Base-by-base conservation (phyloP, 805 yeast species). In the Saccharomyces jurei region DNA sequence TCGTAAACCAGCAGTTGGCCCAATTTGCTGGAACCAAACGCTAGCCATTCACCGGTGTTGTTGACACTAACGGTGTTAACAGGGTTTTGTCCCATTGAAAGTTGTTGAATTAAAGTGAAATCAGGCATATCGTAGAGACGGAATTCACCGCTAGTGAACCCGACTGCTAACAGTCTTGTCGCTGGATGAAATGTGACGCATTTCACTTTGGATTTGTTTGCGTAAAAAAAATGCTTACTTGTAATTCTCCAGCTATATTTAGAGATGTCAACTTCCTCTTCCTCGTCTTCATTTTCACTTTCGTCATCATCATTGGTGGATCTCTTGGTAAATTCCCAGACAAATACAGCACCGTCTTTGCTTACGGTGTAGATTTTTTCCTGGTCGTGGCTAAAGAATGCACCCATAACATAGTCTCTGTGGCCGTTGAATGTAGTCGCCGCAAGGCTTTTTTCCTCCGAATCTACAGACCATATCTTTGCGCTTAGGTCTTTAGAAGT, bases 1-100 rank as follows among this genome's bases (percentile, higher is more conserved):
- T 94, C 99, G 76, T 96, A 94, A 0, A 94, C 99, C 54, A 94
- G 73, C 56, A 94, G 74, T 72, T 94, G 99, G n/a, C 99, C 99
- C 29, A 88, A 71, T 65, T 83, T 84, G 32, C 89, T 73, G 0
- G 97, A 90, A 4, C 99, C 99, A 70, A 94, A 88, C 0, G 97
- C 96, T 31, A 94, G 75, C 99, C 99, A 94, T 70, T 94, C 99
- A 32, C 99, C 99, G 6, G 91, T 76, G 2, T 77, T 71, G 68
- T 92, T 94, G 41, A 94, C 80, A 10, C 82, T 71, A 2, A 94
- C 92, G 2, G 90, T 84, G 65, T 87, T 89, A 27, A 94, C 86
- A 2, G 91, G 84, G 63, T 89, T 85, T 65, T 89, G 96, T 2
- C 98, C 96, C 86, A 94, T 89, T 28, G 91, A 83, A 53, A 94